Conservation (phyloP, 164 flowering plant genomes). For the Vitis riparia region DNA sequence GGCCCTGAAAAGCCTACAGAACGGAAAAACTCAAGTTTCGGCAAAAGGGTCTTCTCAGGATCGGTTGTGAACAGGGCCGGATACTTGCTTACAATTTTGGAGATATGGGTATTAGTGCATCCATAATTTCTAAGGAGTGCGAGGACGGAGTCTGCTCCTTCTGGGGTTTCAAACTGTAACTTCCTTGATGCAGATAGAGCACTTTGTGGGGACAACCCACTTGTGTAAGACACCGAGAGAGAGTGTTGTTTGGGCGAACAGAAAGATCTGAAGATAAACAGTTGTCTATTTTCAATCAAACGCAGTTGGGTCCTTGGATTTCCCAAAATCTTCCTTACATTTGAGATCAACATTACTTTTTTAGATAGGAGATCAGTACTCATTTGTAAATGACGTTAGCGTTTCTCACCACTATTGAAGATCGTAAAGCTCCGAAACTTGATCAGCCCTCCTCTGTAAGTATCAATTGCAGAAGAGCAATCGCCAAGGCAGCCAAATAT, state of each 20-base stretch:
- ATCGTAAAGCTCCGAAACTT: too few relatives aligned
- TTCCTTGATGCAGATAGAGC: conserved; percentile 16
- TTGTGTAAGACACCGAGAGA: conserved; percentile 27
- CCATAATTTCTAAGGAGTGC: conserved; percentile 19
- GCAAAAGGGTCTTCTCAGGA: conserved; percentile 29
- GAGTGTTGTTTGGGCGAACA: background rate
- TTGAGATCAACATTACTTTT: too few relatives aligned
- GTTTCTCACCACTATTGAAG: too few relatives aligned
- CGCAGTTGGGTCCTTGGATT: too few relatives aligned
- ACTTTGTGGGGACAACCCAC: conserved; percentile 26
- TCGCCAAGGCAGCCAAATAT: too few relatives aligned
- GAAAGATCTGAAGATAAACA: too few relatives aligned
- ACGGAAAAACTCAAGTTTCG: conserved; percentile 35
- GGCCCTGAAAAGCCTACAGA: conserved; percentile 22
- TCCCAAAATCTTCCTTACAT: too few relatives aligned
- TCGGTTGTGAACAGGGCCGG: conserved; percentile 20
- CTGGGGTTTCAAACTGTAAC: conserved; percentile 12
- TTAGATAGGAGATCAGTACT: too few relatives aligned
- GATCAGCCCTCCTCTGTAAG: too few relatives aligned
- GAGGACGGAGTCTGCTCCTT: conserved; percentile 18
- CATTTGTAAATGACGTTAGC: too few relatives aligned
- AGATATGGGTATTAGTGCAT: conserved; percentile 16
- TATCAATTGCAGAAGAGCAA: too few relatives aligned
- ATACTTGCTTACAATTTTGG: conserved; percentile 14
- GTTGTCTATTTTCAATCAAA: too few relatives aligned